Evolutionary conservation across 1,284 basidiomycete genomes (phyloP).

Genomic region (Entoloma clypeatum): DNA sequence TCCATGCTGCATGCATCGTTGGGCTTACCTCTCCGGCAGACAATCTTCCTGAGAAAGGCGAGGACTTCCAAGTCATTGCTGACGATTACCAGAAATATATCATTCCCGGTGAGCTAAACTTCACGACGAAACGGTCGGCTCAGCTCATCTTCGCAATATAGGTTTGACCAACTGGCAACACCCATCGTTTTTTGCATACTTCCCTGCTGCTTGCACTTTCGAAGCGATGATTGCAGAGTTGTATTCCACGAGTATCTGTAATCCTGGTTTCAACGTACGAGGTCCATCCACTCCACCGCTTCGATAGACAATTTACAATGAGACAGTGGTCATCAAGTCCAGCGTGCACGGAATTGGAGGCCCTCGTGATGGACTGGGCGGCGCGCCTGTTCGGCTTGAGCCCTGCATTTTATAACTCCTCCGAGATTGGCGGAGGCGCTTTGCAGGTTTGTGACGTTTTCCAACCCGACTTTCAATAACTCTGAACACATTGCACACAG

Average conservation of each 20-base stretch:
- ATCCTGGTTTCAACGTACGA: slow-evolving; percentile 89
- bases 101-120: slow-evolving; percentile 67
- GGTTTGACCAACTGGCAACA: slow-evolving; percentile 62
- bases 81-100: slow-evolving; percentile 83
- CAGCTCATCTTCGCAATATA: slow-evolving; percentile 17
- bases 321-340: slow-evolving; percentile 80
- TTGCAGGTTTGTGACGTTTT: slow-evolving; percentile 58
- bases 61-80: slow-evolving; percentile 72
- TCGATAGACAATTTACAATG: slow-evolving; percentile 1
- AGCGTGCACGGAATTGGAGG: slow-evolving; percentile 91
- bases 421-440: slow-evolving; percentile 76
- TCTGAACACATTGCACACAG: slow-evolving; percentile 46
- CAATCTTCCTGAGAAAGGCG: slow-evolving; percentile 68
- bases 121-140: no score
- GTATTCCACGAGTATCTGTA: slow-evolving; percentile 70
- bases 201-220: slow-evolving; percentile 77
- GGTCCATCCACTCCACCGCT: neutral
- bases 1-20: no score
- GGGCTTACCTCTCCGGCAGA: slow-evolving; percentile 31
- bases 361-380: slow-evolving; percentile 89
- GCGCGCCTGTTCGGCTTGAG: slow-evolving; percentile 81
- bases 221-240: slow-evolving; percentile 88
- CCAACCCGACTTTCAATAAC: neutral
- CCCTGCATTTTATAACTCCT: slow-evolving; percentile 59
- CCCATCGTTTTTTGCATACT: slow-evolving; percentile 76